phyloP scores from a whole-genome alignment of 306 rosid genomes.

The Begonia masoniana region DNA sequence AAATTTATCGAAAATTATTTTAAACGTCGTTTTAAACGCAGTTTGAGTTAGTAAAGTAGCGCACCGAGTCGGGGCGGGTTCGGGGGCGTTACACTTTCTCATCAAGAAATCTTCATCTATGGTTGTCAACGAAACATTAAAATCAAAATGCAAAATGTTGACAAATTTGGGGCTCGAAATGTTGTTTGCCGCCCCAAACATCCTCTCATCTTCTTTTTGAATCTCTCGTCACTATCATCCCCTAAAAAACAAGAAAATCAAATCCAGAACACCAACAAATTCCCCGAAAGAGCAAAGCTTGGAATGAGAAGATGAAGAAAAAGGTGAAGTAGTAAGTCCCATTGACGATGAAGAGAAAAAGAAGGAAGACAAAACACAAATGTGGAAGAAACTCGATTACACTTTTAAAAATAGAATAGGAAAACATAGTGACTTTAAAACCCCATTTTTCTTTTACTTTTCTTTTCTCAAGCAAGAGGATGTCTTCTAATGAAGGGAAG shows the following conservation, averaged over 20 bases:
- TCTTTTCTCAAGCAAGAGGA: no score
- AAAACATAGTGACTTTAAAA: no score
- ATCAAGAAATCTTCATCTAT: slow-evolving; percentile 1
- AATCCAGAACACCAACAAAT: not conserved
- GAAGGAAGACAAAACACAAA: not conserved
- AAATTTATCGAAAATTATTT: no score
- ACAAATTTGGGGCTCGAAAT: slow-evolving; percentile 6
- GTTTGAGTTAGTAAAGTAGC: no score
- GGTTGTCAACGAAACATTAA: slow-evolving; percentile 3
- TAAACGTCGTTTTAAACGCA: no score
- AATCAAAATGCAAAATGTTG: slow-evolving; percentile 9
- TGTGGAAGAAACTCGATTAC: not conserved
- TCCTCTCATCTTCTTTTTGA: not conserved
- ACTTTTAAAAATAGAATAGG: not conserved
- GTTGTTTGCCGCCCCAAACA: slow-evolving; percentile 6
- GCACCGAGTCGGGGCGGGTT: no score
- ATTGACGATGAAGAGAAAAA: slow-evolving; percentile 3
- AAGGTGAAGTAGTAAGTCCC: no score
- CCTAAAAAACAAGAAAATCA: not conserved
- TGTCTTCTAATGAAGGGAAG: no score
- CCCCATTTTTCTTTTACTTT: no score
- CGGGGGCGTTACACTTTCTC: slow-evolving; percentile 9
- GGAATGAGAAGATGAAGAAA: no score
- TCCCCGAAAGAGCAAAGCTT: no score
- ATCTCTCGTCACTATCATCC: not conserved